phyloP scores from a whole-genome alignment of 257 asterid species.

The Penstemon davidsonii region DNA sequence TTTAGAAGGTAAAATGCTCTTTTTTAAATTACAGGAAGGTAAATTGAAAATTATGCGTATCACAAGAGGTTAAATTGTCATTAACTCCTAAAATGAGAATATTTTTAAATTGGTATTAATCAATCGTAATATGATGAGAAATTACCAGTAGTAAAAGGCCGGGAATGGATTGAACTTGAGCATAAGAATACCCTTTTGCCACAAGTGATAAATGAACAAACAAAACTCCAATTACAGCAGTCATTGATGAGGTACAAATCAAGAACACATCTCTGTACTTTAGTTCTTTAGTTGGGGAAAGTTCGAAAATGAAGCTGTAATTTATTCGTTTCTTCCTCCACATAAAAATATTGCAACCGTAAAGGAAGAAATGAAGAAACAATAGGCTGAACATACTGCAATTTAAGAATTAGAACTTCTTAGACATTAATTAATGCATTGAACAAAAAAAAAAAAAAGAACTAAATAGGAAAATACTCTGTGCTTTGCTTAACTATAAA shows the following conservation, averaged over 20 bases:
- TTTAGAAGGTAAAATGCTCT: too few species aligned
- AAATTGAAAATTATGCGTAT: too few species aligned
- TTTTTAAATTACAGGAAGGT: too few species aligned
- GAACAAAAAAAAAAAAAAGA: not conserved
- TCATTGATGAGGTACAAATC: conserved; percentile 73
- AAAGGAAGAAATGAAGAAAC: conserved; percentile 77
- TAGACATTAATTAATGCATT: not conserved
- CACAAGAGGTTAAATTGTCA: too few species aligned
- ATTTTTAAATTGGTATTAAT: too few species aligned
- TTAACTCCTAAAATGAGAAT: not conserved
- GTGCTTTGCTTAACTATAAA: too few species aligned
- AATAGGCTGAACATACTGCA: conserved; percentile 91
- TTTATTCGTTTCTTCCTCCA: conserved; percentile 89
- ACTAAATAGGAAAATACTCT: too few species aligned
- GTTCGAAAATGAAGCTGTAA: conserved; percentile 83
- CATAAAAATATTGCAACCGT: conserved; percentile 92
- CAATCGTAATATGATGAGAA: conserved; percentile 2
- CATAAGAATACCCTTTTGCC: conserved; percentile 63
- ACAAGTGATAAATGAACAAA: conserved; percentile 72
- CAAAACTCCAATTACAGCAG: conserved; percentile 64
- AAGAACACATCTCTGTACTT: conserved; percentile 76
- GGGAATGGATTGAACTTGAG: conserved; percentile 71
- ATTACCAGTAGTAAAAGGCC: conserved; percentile 74
- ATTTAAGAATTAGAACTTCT: conserved; percentile 9
- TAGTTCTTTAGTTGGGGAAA: conserved; percentile 60